Evolutionary conservation across 1,284 basidiomycete species (phyloP), one percentile per base, ranked within the genome.

Genomic region (Tilletia walkeri): DNA sequence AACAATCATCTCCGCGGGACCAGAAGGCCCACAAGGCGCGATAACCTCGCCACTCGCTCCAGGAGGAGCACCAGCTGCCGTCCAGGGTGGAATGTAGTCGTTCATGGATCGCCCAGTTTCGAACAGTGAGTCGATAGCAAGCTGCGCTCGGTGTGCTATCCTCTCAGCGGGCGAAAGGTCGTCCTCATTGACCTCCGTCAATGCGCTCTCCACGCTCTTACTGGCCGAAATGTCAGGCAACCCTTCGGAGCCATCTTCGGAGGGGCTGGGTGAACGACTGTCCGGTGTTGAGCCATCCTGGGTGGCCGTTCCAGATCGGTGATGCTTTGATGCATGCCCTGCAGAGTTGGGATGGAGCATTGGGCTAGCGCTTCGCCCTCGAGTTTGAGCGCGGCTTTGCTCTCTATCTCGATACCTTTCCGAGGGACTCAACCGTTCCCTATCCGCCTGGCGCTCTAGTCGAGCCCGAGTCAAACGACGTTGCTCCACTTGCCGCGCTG

Each of bases 81-180:
- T 74, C 73, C 76, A 76, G 16, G 75, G 75, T 9, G 79, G 79
- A 2, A 73, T 69, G 56, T 79, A 81, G 68, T 80, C 78, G n/a
- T 71, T 69, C 71, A 81, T 78, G 54, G 70, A 71, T 36, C 74
- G 73, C 39, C 79, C 79, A 2, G 79, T 74, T 7, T 61, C 48
- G 49, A 81, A 81, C 4, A 81, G 70, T 12, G 63, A 68, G 66
- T 81, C 78, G 67, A 81, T 77, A 69, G 72, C 74, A 12, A 9
- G 34, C 53, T 81, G 78, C 2, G 78, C 74, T 3, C 67, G 67
- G 0, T 56, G 65, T 3, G 77, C 78, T 4, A 53, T 69, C n/a
- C 38, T 34, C 56, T 78, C 78, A 10, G 72, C 73, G 2, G 71
- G 69, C 39, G 75, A 72, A 2, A 76, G 67, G 24, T 73, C 69